Evolutionary conservation across 1,284 basidiomycete species (phyloP).

Genomic region (Marasmius tenuissimus): DNA sequence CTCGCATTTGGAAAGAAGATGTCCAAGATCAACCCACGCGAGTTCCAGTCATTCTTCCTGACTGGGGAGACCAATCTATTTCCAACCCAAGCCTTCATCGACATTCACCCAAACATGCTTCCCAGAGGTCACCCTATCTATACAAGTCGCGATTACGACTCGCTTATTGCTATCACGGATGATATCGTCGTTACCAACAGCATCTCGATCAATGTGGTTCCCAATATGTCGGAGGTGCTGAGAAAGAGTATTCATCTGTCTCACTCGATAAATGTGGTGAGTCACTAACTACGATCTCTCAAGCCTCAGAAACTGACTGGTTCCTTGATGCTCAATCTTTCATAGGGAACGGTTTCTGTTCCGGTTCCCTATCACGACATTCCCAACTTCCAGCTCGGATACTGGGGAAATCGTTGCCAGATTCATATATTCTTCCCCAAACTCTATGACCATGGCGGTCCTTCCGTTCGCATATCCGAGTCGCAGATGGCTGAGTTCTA

Average conservation of each 20-base stretch:
- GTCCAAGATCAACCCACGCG: not conserved
- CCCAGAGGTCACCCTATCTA: not conserved
- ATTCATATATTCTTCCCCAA: slow-evolving; percentile 23
- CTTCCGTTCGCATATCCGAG: slow-evolving; percentile 8
- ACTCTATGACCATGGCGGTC: slow-evolving; percentile 9
- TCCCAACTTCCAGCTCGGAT: slow-evolving; percentile 25
- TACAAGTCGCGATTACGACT: slow-evolving; percentile 17
- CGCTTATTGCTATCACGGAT: slow-evolving; percentile 12
- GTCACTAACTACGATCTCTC: not conserved
- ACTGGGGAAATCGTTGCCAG: slow-evolving; percentile 19
- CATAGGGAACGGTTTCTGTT: slow-evolving; percentile 8
- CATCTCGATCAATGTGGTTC: slow-evolving; percentile 7
- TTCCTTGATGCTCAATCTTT: not conserved
- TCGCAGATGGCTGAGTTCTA: slow-evolving; percentile 19
- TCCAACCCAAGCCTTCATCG: not conserved
- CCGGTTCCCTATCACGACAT: slow-evolving; percentile 20
- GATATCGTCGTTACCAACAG: slow-evolving; percentile 5
- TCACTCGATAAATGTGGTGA: not conserved
- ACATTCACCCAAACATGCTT: not conserved
- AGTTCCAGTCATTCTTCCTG: not conserved
- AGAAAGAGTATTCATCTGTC: slow-evolving; percentile 8
- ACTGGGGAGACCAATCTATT: not conserved
- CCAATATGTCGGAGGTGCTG: slow-evolving; percentile 4
- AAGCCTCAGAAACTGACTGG: not conserved
- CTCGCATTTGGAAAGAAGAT: not conserved